Base-by-base conservation (phyloP, 1,284 basidiomycete genomes). In the Rhodotorula mucilaginosa region DNA sequence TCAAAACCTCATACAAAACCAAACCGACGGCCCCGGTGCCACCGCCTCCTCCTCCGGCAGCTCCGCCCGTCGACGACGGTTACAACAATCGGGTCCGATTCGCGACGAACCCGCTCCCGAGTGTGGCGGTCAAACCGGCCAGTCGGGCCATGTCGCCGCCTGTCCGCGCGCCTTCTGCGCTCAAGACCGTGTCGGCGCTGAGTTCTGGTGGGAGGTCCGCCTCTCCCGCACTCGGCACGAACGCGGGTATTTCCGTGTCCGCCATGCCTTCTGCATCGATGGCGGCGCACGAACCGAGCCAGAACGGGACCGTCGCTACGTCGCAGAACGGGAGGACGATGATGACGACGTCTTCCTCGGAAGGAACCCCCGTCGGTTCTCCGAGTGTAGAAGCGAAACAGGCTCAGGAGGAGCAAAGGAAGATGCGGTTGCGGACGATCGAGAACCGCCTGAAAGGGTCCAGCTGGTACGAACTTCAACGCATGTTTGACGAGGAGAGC, bases 391-490 rank as follows among this genome's bases (percentile, higher is more conserved):
- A 44, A 44, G 39, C 39, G 10, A 44, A 44, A 44, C 1, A 7
- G 13, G 23, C 49, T 2, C 19, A 51, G 49, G 49, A 51, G 49
- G 49, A 51, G 49, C 49, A 23, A 23, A 23, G 23, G 49, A 51
- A 51, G 23, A 18, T 19, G 26, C 58, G 57, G 47, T 31, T 65
- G 31, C 29, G 26, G 0, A 52, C 34, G 2, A 66, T 64, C 52
- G 62, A 71, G 21, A 39, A 19, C 8, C 69, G 69, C 23, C 31
- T 71, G 12, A 52, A 31, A 2, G 16, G 21, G 46, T 58, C 58
- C 12, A 0, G 23, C 5, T 71, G 63, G 58, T 71, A 29, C 39
- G 10, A 12, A 16, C 2, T 6, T 2, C 60, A 64, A 29, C 31
- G 47, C 1, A 10, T 57, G 23, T 70, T 64, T 34, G 16, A 51